Evolutionary conservation across 257 asterid genomes (phyloP).

Genomic region (Coffea eugenioides): DNA sequence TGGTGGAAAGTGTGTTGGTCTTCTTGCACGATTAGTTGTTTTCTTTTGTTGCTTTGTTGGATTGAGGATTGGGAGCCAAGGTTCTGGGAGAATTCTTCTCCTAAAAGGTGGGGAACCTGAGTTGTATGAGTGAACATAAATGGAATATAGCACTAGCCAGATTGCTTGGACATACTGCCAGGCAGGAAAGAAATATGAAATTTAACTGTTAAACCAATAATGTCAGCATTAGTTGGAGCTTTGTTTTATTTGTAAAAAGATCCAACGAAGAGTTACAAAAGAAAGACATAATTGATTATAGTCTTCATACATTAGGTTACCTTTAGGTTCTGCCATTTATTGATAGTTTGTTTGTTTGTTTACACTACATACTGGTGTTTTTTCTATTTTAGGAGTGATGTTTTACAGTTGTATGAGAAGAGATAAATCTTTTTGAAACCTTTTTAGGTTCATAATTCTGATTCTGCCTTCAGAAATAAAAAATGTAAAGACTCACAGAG

Average conservation of each 20-base stretch:
- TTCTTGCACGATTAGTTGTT: not conserved
- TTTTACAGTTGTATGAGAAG: not conserved
- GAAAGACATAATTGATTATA: not conserved
- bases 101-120: not conserved
- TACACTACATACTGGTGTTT: not conserved
- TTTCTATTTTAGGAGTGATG: not conserved
- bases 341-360: not conserved
- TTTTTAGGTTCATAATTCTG: not conserved
- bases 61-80: constrained; percentile 1
- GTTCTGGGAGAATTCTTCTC: not conserved
- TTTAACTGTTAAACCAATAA: not conserved
- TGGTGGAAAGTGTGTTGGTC: not conserved
- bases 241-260: not conserved
- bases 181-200: not conserved
- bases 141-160: not conserved
- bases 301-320: not conserved
- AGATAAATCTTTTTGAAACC: not conserved
- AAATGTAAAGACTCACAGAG: not conserved
- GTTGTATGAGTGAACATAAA: not conserved
- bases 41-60: not conserved
- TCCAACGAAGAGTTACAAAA: not conserved
- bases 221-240: not conserved
- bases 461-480: not conserved
- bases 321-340: not conserved
- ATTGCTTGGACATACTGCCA: not conserved